A percentile compares a stretch with the other conserved stretches of the same genome.
Conservation (phyloP, 2,329 filamentous ascomycete genomes). For the Ciborinia camelliae region DNA sequence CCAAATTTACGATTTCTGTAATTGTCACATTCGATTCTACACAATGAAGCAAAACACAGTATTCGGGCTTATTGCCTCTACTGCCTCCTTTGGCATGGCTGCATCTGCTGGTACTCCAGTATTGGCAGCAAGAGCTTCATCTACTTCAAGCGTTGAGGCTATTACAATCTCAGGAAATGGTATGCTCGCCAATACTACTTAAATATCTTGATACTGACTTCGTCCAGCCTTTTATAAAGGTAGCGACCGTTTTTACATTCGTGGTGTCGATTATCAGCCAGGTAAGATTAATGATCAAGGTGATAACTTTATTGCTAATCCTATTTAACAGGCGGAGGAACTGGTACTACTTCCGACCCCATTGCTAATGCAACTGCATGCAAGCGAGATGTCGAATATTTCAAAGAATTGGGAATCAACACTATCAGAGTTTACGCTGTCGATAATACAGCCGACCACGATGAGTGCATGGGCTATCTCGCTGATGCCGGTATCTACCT, state of each 20-base stretch:
- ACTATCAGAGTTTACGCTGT: conserved; percentile 71
- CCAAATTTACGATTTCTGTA: background rate
- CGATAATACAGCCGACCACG: conserved; percentile 66
- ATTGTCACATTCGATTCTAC: background rate
- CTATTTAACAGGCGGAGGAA: conserved; percentile 23
- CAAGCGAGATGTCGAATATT: conserved; percentile 62
- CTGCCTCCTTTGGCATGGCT: conserved; percentile 16
- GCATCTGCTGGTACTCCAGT: conserved; percentile 26
- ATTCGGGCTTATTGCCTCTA: conserved; percentile 9
- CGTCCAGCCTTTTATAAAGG: conserved; percentile 36
- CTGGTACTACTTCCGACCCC: conserved; percentile 60
- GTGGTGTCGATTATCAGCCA: conserved; percentile 61
- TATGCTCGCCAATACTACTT: conserved; percentile 13
- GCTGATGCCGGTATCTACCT: conserved; percentile 71
- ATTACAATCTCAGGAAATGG: conserved; percentile 34
- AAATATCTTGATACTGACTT: background rate
- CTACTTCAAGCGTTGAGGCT: conserved; percentile 25
- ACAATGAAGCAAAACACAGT: conserved; percentile 19
- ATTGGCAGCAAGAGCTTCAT: conserved; percentile 26
- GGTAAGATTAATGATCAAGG: conserved; percentile 32
- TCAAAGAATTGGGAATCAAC: conserved; percentile 68
- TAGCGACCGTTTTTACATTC: conserved; percentile 50
- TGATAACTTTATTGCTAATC: background rate
- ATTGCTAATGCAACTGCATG: conserved; percentile 58
- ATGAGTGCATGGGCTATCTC: conserved; percentile 64